These are phyloP conservation scores for Bacidia gigantensis DNA, from an alignment of 495 filamentous ascomycete genomes.

Conservation along the genomic window DNA sequence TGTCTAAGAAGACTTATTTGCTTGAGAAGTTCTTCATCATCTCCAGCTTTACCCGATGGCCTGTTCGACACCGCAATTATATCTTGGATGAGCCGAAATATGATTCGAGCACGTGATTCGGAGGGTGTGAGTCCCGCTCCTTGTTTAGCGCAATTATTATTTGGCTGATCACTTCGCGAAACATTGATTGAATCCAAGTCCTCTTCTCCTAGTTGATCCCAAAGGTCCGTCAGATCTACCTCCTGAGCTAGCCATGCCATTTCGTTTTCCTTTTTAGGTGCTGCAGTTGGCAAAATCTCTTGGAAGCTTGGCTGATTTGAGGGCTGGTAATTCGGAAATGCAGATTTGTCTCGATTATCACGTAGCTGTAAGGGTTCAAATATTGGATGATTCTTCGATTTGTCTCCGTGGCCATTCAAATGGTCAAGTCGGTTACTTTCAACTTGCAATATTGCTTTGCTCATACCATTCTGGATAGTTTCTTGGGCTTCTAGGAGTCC, in stretches of 20 bases:
- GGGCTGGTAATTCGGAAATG: constrained; percentile 36
- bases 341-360: constrained; percentile 16
- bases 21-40: neutral
- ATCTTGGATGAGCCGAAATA: neutral
- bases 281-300: constrained; percentile 21
- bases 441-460: constrained; percentile 7
- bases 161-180: neutral
- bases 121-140: neutral
- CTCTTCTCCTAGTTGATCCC: neutral
- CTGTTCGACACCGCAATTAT: neutral
- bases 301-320: constrained; percentile 28
- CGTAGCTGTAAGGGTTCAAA: constrained; percentile 1
- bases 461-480: constrained; percentile 3
- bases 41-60: neutral
- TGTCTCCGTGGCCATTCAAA: neutral
- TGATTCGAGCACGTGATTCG: neutral
- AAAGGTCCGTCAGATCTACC: neutral
- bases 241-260: neutral
- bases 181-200: neutral
- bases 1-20: neutral
- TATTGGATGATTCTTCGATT: constrained; percentile 8
- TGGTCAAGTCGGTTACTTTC: constrained; percentile 13
- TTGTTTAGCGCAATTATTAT: neutral
- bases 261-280: neutral
- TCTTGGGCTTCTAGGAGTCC: constrained; percentile 6